Evolutionary conservation across 805 yeast species (phyloP).

Genomic region (Wickerhamomyces ciferrii): DNA sequence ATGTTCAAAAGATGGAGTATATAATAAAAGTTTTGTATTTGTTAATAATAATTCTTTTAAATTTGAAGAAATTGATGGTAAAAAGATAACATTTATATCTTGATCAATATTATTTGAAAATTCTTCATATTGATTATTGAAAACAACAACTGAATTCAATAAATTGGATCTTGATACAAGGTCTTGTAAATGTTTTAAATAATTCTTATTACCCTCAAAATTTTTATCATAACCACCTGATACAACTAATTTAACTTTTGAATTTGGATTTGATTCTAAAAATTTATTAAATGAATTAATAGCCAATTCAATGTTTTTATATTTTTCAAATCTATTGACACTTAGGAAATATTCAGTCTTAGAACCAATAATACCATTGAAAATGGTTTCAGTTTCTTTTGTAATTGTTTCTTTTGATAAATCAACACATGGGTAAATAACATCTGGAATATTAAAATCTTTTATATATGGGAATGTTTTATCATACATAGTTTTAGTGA

Average conservation of each 20-base stretch:
- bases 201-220: slow-evolving; percentile 70
- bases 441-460: slow-evolving; percentile 23
- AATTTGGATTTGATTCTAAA: slow-evolving; percentile 22
- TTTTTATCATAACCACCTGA: slow-evolving; percentile 91
- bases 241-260: slow-evolving; percentile 49
- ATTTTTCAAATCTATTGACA: slow-evolving; percentile 83
- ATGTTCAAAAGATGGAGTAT: slow-evolving; percentile 91
- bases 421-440: slow-evolving; percentile 64
- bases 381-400: slow-evolving; percentile 9
- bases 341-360: slow-evolving; percentile 49
- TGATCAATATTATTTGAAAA: slow-evolving; percentile 6
- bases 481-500: slow-evolving; percentile 68
- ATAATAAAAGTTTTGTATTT: slow-evolving; percentile 56
- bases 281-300: slow-evolving; percentile 56
- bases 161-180: slow-evolving; percentile 43
- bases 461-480: slow-evolving; percentile 48
- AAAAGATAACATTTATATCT: slow-evolving; percentile 52
- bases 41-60: slow-evolving; percentile 60
- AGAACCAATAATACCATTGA: slow-evolving; percentile 12
- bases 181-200: slow-evolving; percentile 53
- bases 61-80: slow-evolving; percentile 72
- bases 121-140: slow-evolving; percentile 24
- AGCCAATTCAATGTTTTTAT: slow-evolving; percentile 79
- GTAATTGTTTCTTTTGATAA: slow-evolving; percentile 26
- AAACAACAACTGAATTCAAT: slow-evolving; percentile 35